These are phyloP conservation scores for Schwanniomyces sp. DNA, from an alignment of 805 yeast genomes.

Conservation along the genomic window DNA sequence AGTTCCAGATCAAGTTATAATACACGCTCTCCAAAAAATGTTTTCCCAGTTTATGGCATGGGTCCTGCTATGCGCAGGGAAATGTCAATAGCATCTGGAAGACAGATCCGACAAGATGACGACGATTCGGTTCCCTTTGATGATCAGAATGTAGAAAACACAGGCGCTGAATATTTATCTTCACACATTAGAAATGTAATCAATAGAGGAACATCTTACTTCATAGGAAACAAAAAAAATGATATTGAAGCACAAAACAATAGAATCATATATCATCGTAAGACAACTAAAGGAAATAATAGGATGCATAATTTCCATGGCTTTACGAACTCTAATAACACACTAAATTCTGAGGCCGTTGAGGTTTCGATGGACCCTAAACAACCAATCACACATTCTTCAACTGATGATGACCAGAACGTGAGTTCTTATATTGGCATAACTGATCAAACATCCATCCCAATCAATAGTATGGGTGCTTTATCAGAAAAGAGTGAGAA, in stretches of 20 bases:
- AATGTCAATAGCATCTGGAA: conserved; percentile 50
- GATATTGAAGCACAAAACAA: conserved; percentile 1
- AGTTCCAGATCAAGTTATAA: conserved; percentile 2
- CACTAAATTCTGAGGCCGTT: too few relatives aligned
- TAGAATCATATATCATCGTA: not conserved
- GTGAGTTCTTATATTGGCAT: not conserved
- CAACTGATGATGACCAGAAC: not conserved
- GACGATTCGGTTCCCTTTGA: not conserved
- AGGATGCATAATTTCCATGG: too few relatives aligned
- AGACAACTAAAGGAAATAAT: not conserved
- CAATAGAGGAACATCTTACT: not conserved
- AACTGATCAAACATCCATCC: not conserved
- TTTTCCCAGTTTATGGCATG: conserved; percentile 80
- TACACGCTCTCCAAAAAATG: conserved; percentile 64
- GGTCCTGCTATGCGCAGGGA: conserved; percentile 62
- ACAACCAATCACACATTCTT: not conserved
- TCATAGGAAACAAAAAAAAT: not conserved
- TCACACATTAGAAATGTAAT: not conserved
- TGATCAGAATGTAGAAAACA: not conserved
- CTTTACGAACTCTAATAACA: too few relatives aligned
- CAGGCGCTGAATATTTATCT: not conserved
- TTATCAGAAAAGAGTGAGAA: not conserved
- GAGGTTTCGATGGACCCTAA: not conserved
- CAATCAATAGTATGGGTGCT: not conserved
- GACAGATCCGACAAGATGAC: conserved; percentile 2